Evolutionary conservation across 441 rosid species (phyloP).

Genomic region (Adansonia rubrostipa): DNA sequence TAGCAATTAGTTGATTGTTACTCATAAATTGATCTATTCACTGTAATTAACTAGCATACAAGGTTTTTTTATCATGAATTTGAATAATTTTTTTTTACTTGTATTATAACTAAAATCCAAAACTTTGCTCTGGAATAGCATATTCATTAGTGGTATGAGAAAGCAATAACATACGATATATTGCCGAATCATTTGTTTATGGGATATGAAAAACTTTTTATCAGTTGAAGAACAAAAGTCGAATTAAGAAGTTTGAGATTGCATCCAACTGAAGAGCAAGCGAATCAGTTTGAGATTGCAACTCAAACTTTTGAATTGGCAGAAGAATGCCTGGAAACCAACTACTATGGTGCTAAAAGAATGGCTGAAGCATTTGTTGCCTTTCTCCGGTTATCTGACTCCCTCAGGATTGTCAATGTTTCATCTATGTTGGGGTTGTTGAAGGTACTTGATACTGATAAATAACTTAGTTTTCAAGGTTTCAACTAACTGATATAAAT

Average conservation of each 20-base stretch:
- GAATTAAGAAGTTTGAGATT: not conserved
- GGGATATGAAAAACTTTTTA: not conserved
- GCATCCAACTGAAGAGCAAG: constrained; percentile 32
- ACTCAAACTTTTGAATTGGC: constrained; percentile 35
- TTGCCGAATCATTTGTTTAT: not conserved
- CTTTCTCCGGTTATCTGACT: constrained; percentile 46
- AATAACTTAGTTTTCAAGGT: not conserved
- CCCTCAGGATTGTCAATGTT: constrained; percentile 50
- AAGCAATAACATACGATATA: not conserved
- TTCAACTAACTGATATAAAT: not conserved
- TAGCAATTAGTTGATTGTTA: not conserved
- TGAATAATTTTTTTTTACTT: too few species aligned
- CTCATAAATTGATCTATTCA: not conserved
- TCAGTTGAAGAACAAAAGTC: not conserved
- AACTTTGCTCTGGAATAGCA: not conserved
- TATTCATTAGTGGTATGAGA: not conserved
- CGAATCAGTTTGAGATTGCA: constrained; percentile 31
- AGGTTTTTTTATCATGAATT: too few species aligned
- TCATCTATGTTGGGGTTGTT: constrained; percentile 39
- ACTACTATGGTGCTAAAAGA: constrained; percentile 48
- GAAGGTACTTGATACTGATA: constrained; percentile 33
- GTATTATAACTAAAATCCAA: not conserved
- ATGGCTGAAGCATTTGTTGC: constrained; percentile 46
- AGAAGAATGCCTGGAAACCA: constrained; percentile 44
- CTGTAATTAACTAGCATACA: not conserved